Evolutionary conservation across 306 rosid genomes (phyloP).

Genomic region (Citrullus colocynthis): DNA sequence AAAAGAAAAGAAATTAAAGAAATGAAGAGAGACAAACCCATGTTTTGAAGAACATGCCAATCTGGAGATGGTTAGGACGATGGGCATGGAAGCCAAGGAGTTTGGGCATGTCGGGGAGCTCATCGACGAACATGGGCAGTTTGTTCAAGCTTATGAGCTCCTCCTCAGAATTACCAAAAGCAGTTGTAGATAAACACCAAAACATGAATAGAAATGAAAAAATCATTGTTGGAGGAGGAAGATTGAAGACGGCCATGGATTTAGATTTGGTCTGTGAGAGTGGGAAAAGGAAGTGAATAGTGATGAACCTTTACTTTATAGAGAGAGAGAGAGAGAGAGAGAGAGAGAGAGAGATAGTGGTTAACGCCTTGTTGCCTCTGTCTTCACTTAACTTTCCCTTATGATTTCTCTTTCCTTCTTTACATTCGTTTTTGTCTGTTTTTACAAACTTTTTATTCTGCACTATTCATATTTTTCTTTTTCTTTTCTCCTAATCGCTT

Average conservation of each 20-base stretch:
- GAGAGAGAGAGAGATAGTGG: background rate
- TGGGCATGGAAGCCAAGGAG: slow-evolving; percentile 21
- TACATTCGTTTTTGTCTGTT: no score
- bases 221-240: background rate
- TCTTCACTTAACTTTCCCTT: background rate
- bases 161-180: background rate
- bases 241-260: no score
- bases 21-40: slow-evolving; percentile 32
- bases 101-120: slow-evolving; percentile 49
- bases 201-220: background rate
- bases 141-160: slow-evolving; percentile 19
- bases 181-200: background rate
- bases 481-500: no score
- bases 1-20: background rate
- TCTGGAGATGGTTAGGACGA: slow-evolving; percentile 27
- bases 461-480: no score
- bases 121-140: slow-evolving; percentile 57
- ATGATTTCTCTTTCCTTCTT: background rate
- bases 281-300: background rate
- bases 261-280: background rate
- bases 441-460: no score
- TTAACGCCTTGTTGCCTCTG: background rate
- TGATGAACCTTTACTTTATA: background rate
- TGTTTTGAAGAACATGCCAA: slow-evolving; percentile 69
- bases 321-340: background rate